Evolutionary conservation across 345 rosid genomes (phyloP).

Genomic region (Cardamine occulta): DNA sequence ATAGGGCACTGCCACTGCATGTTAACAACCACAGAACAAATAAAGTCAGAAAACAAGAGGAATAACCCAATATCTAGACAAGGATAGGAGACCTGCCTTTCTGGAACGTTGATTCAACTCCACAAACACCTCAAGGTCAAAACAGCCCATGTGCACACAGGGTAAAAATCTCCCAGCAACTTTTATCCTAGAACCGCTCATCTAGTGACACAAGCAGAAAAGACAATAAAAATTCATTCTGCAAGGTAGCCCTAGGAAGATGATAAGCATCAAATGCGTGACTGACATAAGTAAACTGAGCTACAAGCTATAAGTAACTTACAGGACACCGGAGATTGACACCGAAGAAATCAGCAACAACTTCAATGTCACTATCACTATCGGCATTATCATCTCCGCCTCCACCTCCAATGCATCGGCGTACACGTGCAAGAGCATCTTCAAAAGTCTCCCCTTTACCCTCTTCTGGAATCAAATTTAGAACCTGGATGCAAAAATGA

Average conservation of each 20-base stretch:
- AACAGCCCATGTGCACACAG: constrained; percentile 95
- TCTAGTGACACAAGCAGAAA: constrained; percentile 49
- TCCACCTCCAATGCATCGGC: constrained; percentile 95
- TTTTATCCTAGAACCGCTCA: constrained; percentile 98
- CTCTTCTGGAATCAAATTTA: constrained; percentile 80
- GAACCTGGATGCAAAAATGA: constrained; percentile 58
- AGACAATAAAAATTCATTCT: constrained; percentile 3
- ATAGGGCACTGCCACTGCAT: constrained; percentile 99
- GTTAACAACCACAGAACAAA: constrained; percentile 30
- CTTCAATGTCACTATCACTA: constrained; percentile 97
- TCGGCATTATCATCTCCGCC: constrained; percentile 76
- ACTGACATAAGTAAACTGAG: constrained; percentile 14
- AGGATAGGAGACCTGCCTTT: constrained; percentile 63
- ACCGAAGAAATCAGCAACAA: constrained; percentile 82
- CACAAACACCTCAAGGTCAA: constrained; percentile 95
- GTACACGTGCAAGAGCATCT: constrained; percentile 87
- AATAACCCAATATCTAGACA: constrained; percentile 1
- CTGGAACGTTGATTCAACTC: constrained; percentile 96
- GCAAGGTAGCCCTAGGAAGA: constrained; percentile 16
- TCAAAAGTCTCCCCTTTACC: constrained; percentile 81
- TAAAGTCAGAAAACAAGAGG: constrained; percentile 25
- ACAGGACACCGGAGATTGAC: constrained; percentile 97
- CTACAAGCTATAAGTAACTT: constrained; percentile 47
- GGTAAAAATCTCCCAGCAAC: constrained; percentile 96
- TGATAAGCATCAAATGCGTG: constrained; percentile 14